Evolutionary conservation across 345 rosid genomes (phyloP).

Genomic region (Alliaria petiolata): DNA sequence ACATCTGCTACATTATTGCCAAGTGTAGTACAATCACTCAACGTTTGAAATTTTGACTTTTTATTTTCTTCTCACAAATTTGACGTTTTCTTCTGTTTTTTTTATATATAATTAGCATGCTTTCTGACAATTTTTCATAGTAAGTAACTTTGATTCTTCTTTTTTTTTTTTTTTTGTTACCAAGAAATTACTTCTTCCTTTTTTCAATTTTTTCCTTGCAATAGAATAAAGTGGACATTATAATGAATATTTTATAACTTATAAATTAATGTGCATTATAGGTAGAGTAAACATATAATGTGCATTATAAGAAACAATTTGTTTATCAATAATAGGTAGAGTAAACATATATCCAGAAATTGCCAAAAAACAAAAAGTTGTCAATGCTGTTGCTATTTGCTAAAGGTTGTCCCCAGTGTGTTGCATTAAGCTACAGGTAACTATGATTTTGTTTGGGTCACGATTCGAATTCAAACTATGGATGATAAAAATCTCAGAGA

Average conservation of each 20-base stretch:
- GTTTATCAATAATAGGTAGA: too few species aligned
- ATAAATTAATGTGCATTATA: neutral
- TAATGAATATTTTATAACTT: too few species aligned
- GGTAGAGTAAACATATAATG: neutral
- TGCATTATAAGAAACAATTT: too few species aligned
- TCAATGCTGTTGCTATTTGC: neutral
- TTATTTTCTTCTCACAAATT: neutral
- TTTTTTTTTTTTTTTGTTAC: neutral
- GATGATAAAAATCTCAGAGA: slow-evolving; percentile 2
- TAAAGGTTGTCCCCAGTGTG: neutral
- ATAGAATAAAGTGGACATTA: neutral
- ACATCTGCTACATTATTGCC: slow-evolving; percentile 26
- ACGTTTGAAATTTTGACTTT: neutral
- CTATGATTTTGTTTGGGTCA: neutral
- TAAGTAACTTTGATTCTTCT: neutral
- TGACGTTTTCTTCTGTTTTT: neutral
- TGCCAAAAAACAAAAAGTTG: neutral
- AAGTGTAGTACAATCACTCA: slow-evolving; percentile 18
- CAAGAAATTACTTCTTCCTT: neutral
- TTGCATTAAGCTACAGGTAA: neutral
- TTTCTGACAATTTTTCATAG: neutral
- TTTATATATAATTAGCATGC: neutral
- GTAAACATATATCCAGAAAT: neutral
- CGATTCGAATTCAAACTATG: slow-evolving; percentile 10
- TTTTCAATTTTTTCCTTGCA: neutral